phyloP scores from a whole-genome alignment of 2,329 filamentous ascomycete species.

The Beauveria bassiana region DNA sequence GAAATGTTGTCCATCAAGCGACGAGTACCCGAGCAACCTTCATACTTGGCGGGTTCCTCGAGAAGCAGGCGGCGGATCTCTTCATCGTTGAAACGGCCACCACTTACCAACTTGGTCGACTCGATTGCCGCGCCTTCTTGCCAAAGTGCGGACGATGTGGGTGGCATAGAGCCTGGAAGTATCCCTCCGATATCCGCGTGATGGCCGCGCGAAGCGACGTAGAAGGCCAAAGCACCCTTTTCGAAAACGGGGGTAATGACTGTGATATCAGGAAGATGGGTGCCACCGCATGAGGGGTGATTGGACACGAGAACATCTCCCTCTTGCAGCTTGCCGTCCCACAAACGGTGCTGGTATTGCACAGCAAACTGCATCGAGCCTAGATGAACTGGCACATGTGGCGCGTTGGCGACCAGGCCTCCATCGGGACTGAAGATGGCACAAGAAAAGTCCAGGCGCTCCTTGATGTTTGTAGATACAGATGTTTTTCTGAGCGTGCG shows the following conservation, averaged over 20 bases:
- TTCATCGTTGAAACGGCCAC: conserved; percentile 71
- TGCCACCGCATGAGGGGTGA: conserved; percentile 27
- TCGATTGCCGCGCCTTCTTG: conserved; percentile 60
- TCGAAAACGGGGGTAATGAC: conserved; percentile 29
- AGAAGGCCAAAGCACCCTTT: conserved; percentile 34
- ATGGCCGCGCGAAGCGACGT: conserved; percentile 62
- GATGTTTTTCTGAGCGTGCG: conserved; percentile 71
- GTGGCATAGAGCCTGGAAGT: conserved; percentile 75
- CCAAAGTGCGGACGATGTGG: conserved; percentile 57
- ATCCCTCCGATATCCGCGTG: conserved; percentile 69
- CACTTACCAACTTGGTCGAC: conserved; percentile 63
- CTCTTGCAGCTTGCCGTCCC: conserved; percentile 38
- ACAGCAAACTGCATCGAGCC: conserved; percentile 77
- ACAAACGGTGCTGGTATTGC: conserved; percentile 59
- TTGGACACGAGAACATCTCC: conserved; percentile 32
- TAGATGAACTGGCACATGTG: conserved; percentile 68
- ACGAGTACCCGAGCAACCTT: conserved; percentile 70
- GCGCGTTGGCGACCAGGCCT: conserved; percentile 66
- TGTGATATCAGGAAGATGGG: conserved; percentile 32
- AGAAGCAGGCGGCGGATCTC: conserved; percentile 65
- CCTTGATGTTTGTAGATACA: conserved; percentile 73
- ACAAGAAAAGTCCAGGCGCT: conserved; percentile 74
- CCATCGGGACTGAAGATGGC: conserved; percentile 70
- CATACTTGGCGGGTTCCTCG: conserved; percentile 64
- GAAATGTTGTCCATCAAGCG: conserved; percentile 79